Evolutionary conservation across 2,329 filamentous ascomycete species (phyloP).

Genomic region (Epichloe aotearoae): DNA sequence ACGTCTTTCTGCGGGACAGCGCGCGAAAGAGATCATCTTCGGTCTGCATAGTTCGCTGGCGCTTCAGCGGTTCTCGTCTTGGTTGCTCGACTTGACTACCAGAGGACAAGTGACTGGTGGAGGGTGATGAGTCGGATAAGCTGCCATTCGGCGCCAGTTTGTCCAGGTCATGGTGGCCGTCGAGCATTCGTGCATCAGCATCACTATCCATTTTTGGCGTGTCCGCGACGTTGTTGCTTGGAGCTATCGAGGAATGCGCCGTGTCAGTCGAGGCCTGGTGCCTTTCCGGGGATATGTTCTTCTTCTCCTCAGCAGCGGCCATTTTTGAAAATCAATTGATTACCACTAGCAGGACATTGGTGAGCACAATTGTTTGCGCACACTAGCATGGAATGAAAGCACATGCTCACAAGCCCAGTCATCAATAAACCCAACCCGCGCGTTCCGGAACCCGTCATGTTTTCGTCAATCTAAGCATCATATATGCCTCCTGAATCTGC

Average conservation of each 20-base stretch:
- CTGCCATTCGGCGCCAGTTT: not conserved
- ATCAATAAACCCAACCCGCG: no score
- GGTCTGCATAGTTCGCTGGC: constrained; percentile 17
- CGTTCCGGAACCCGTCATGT: not conserved
- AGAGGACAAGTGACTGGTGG: not conserved
- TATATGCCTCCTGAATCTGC: not conserved
- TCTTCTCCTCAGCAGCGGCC: not conserved
- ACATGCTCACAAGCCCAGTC: not conserved
- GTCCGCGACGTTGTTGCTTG: not conserved
- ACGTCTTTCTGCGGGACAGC: constrained; percentile 35
- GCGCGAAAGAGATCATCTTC: constrained; percentile 40
- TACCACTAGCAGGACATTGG: no score
- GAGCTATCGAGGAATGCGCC: not conserved
- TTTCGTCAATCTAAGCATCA: not conserved
- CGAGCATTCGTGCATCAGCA: not conserved
- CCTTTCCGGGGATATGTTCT: not conserved
- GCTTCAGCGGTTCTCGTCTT: constrained; percentile 9
- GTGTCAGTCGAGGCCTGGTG: not conserved
- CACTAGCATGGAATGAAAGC: not conserved
- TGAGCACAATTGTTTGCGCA: no score
- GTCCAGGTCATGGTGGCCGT: not conserved
- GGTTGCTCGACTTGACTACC: not conserved
- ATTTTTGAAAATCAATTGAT: not conserved
- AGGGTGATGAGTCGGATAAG: not conserved
- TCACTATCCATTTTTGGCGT: not conserved